These are phyloP conservation scores for Fusarium nodosum DNA, from an alignment of 2,329 filamentous ascomycete genomes.

Conservation along the genomic window DNA sequence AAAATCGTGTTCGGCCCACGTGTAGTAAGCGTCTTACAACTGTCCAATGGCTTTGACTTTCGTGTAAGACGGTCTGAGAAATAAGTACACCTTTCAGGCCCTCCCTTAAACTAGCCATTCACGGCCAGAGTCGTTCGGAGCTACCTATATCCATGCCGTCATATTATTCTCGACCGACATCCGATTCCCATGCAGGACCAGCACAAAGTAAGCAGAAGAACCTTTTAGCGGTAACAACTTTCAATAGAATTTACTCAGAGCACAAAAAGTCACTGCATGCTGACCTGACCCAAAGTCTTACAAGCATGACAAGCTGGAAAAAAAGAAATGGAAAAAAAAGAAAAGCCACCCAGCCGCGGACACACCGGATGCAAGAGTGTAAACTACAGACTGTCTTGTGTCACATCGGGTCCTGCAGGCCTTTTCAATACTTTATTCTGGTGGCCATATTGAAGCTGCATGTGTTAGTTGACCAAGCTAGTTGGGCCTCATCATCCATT, in stretches of 20 bases:
- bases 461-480: background rate
- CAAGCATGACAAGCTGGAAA: constrained; percentile 13
- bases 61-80: constrained; percentile 3
- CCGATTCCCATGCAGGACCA: constrained; percentile 13
- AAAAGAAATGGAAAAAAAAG: background rate
- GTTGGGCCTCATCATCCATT: constrained; percentile 12
- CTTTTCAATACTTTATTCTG: constrained; percentile 10
- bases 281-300: constrained; percentile 24
- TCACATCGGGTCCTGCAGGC: constrained; percentile 34
- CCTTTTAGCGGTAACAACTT: constrained; percentile 10
- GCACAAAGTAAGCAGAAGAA: constrained; percentile 6
- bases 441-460: background rate
- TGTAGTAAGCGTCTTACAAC: constrained; percentile 18
- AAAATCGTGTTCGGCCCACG: constrained; percentile 13
- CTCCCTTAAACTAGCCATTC: background rate
- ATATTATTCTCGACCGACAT: constrained; percentile 20
- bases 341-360: constrained; percentile 15
- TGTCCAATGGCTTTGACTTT: background rate
- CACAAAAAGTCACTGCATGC: constrained; percentile 2
- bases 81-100: background rate
- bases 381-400: background rate
- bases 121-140: background rate
- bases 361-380: constrained; percentile 9
- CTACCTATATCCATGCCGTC: constrained; percentile 23
- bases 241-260: background rate